Percentiles rank a stretch among this genome's conserved stretches.
Evolutionary conservation across 441 rosid genomes (phyloP).

Genomic region (Lagerstroemia fauriei): DNA sequence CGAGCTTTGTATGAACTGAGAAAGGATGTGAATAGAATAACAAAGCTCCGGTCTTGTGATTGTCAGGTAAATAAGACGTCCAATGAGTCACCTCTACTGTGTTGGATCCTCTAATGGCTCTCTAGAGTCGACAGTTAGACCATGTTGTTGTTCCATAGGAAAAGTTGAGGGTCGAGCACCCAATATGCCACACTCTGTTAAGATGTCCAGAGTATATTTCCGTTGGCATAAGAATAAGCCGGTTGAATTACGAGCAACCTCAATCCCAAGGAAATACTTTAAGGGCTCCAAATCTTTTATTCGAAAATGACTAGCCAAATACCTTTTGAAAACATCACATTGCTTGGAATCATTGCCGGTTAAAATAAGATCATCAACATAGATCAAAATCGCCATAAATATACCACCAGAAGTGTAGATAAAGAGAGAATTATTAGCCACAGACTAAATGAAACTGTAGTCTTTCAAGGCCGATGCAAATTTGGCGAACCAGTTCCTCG

Average conservation of each 20-base stretch:
- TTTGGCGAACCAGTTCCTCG: no score
- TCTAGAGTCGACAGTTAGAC: neutral
- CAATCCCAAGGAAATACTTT: constrained; percentile 6
- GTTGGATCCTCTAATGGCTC: neutral
- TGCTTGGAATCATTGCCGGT: neutral
- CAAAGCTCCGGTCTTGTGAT: constrained; percentile 4
- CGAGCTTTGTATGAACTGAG: constrained; percentile 1
- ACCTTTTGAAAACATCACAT: neutral
- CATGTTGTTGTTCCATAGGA: neutral
- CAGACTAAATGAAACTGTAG: no score
- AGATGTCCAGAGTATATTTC: constrained; percentile 4
- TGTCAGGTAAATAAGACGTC: constrained; percentile 5
- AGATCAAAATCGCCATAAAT: neutral
- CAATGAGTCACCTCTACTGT: neutral
- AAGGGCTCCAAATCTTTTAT: neutral
- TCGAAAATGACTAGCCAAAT: neutral
- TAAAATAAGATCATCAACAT: neutral
- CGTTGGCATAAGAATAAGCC: neutral
- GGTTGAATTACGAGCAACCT: neutral
- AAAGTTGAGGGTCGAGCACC: neutral
- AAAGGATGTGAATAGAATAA: neutral
- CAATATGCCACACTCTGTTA: neutral
- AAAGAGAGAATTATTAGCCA: no score
- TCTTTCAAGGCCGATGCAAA: no score
- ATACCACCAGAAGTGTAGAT: no score